These are phyloP conservation scores for Fragosphaeria purpurea DNA, from an alignment of 2,329 filamentous ascomycete genomes.

Conservation along the genomic window DNA sequence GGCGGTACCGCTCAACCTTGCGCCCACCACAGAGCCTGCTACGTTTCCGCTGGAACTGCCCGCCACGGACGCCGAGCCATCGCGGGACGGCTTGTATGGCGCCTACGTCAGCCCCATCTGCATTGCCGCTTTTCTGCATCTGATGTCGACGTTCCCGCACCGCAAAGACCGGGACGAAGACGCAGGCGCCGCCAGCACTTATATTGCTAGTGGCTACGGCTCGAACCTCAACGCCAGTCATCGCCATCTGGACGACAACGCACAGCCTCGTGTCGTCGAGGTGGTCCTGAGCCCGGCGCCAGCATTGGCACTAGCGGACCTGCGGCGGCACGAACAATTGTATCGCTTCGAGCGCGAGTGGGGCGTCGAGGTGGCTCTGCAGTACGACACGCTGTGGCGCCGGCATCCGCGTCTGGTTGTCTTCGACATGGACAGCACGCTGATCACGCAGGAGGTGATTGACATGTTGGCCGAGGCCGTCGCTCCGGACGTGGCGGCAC, in stretches of 20 bases:
- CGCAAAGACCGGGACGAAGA: slow-evolving; percentile 29
- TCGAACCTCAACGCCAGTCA: slow-evolving; percentile 50
- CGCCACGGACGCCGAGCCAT: slow-evolving; percentile 14
- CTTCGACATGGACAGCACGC: slow-evolving; percentile 97
- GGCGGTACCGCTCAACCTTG: slow-evolving; percentile 42
- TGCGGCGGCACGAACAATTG: slow-evolving; percentile 71
- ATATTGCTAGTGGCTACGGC: slow-evolving; percentile 8
- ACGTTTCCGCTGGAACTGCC: slow-evolving; percentile 12
- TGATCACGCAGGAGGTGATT: slow-evolving; percentile 96
- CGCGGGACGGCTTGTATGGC: slow-evolving; percentile 56
- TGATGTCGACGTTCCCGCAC: slow-evolving; percentile 53
- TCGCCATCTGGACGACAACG: slow-evolving; percentile 51
- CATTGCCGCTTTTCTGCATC: slow-evolving; percentile 55
- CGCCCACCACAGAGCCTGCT: slow-evolving; percentile 46
- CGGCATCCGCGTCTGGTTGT: slow-evolving; percentile 78
- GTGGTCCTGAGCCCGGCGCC: slow-evolving; percentile 52
- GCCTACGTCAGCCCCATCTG: slow-evolving; percentile 56
- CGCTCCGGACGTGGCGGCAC: slow-evolving; percentile 59
- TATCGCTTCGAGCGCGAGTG: slow-evolving; percentile 80
- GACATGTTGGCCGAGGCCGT: slow-evolving; percentile 84
- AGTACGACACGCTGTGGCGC: slow-evolving; percentile 62
- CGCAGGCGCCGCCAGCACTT: not conserved
- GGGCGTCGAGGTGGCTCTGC: slow-evolving; percentile 77
- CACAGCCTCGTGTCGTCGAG: slow-evolving; percentile 55
- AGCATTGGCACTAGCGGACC: slow-evolving; percentile 52